phyloP scores from a whole-genome alignment of 2,329 filamentous ascomycete species.

The Epichloe elymi region DNA sequence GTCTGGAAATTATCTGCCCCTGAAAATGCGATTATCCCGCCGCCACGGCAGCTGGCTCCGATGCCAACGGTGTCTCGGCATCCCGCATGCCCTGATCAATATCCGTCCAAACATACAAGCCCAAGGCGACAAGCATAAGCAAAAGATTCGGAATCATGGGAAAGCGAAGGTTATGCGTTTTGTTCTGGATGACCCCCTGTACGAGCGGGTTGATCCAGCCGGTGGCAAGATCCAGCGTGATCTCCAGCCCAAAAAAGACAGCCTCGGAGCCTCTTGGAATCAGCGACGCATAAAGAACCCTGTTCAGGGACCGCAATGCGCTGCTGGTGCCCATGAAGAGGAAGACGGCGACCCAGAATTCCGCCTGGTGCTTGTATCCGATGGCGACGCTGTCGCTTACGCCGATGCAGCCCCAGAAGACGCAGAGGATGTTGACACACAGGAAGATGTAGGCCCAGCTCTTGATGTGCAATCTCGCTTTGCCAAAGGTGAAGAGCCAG shows the following conservation, averaged over 20 bases:
- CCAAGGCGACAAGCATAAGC: conserved; percentile 8
- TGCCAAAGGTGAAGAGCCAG: conserved; percentile 8
- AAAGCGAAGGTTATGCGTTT: conserved; percentile 10
- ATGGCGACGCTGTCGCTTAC: conserved; percentile 6
- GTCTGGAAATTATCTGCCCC: neutral
- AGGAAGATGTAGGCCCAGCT: conserved; percentile 10
- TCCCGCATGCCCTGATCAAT: conserved; percentile 8
- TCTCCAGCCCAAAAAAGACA: conserved; percentile 9
- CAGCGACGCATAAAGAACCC: conserved; percentile 9
- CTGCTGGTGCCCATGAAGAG: conserved; percentile 11
- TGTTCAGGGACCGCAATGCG: conserved; percentile 10
- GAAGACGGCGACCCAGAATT: conserved; percentile 9
- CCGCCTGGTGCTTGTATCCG: conserved; percentile 10
- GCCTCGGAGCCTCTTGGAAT: conserved; percentile 11
- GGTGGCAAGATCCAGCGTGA: conserved; percentile 10
- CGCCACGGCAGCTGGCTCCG: neutral
- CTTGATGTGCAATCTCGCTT: conserved; percentile 7
- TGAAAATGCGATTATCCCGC: neutral
- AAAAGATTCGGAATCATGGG: conserved; percentile 11
- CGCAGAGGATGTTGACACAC: conserved; percentile 8
- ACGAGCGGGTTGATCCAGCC: conserved; percentile 11
- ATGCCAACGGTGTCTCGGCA: conserved; percentile 6
- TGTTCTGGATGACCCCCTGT: conserved; percentile 9
- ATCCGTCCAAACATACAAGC: conserved; percentile 9
- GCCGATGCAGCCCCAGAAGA: conserved; percentile 11